phyloP scores from a whole-genome alignment of 768 basidiomycete genomes.

The Phlebiopsis flavidoalba region DNA sequence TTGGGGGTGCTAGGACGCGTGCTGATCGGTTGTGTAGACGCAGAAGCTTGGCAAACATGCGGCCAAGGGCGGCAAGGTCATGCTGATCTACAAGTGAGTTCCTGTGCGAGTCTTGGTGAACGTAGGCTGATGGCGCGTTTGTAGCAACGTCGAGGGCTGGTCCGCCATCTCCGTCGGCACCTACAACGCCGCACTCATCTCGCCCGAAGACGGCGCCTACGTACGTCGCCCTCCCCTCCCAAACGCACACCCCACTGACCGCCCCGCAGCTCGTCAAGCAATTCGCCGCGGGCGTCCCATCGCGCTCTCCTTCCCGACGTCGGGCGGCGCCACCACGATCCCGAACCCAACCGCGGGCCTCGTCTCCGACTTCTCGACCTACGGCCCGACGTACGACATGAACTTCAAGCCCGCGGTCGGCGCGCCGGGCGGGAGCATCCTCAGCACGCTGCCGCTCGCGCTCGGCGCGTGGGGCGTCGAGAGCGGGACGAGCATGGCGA shows the following conservation, averaged over 20 bases:
- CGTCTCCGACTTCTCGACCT: conserved; percentile 41
- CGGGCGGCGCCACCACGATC: conserved; percentile 34
- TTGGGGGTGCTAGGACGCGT: neutral
- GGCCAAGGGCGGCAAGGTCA: conserved; percentile 45
- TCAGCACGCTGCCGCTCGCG: conserved; percentile 39
- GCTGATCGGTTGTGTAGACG: conserved; percentile 30
- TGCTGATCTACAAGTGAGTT: conserved; percentile 52
- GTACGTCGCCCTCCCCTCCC: conserved; percentile 26
- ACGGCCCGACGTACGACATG: conserved; percentile 58
- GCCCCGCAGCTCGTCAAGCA: conserved; percentile 36
- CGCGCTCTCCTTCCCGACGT: conserved; percentile 42
- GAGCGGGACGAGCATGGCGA: conserved; percentile 40
- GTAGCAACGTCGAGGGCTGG: conserved; percentile 45
- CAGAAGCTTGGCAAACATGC: conserved; percentile 46
- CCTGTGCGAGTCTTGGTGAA: neutral
- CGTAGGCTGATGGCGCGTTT: neutral
- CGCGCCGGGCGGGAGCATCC: conserved; percentile 47
- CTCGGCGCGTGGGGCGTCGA: conserved; percentile 34
- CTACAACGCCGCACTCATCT: conserved; percentile 45
- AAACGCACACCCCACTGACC: neutral
- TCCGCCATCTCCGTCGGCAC: conserved; percentile 35
- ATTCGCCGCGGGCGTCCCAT: conserved; percentile 39
- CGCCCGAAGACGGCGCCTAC: conserved; percentile 47
- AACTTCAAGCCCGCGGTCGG: conserved; percentile 49
- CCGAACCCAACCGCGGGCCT: conserved; percentile 47